Evolutionary conservation across 2,329 filamentous ascomycete species (phyloP).

Genomic region (Mariannaea elegans): DNA sequence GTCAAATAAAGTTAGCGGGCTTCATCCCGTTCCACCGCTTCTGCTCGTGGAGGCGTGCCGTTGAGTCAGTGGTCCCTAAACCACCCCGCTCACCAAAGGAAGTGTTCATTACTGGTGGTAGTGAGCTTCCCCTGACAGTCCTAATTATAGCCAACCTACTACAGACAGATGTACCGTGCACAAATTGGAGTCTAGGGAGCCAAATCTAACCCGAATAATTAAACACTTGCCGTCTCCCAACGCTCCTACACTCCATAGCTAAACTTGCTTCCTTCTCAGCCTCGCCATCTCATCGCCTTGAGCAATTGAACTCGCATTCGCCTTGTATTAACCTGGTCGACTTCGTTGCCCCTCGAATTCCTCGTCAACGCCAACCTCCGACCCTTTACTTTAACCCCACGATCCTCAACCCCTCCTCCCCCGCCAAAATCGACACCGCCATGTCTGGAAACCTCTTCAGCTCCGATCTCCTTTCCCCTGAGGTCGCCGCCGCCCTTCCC

Average conservation of each 20-base stretch:
- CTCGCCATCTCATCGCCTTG: neutral
- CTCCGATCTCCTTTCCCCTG: constrained; percentile 77
- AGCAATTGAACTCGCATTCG: constrained; percentile 1
- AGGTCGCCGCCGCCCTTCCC: constrained; percentile 77
- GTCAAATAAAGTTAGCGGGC: constrained; percentile 7
- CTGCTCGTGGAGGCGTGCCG: constrained; percentile 12
- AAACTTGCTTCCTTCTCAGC: neutral
- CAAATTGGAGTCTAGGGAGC: neutral
- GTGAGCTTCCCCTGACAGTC: neutral
- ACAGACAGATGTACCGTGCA: neutral
- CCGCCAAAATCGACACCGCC: constrained; percentile 36
- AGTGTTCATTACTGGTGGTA: neutral
- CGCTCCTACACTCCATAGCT: neutral
- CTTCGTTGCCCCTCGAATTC: neutral
- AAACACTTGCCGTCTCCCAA: neutral
- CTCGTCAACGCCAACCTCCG: constrained; percentile 4
- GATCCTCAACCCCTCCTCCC: constrained; percentile 13
- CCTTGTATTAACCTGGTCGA: neutral
- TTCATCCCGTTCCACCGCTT: too few relatives aligned
- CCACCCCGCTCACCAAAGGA: constrained; percentile 4
- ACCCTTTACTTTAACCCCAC: constrained; percentile 17
- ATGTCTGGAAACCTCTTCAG: constrained; percentile 75
- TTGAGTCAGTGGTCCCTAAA: neutral
- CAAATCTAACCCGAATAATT: constrained; percentile 3
- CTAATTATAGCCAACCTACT: constrained; percentile 19